Base-by-base conservation (phyloP, 1,284 basidiomycete genomes). In the Ceratobasidium sp. region DNA sequence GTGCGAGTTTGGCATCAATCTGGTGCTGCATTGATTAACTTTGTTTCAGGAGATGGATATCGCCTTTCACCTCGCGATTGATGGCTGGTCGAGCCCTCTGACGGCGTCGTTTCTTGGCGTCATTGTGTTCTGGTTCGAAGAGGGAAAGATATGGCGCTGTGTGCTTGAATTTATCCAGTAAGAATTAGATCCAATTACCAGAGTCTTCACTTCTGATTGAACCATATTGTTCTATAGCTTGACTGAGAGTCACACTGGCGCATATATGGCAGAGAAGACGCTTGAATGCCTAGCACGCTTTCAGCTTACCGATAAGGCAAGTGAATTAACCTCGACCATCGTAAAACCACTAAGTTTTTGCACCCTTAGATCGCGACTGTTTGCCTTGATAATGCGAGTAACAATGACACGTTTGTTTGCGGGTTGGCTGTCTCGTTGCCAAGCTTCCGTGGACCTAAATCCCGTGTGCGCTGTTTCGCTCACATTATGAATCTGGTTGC, bases 401-500 rank as follows among this genome's bases (percentile, higher is more conserved):
- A 57, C 50, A 67, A 67, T 26, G n/a, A 57, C 14, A 67, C 64
- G 44, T 38, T 67, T 16, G 26, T 46, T 1, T 21, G 13, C 21
- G 16, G 16, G 9, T 38, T 67, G 1, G 3, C 32, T 2, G 3
- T 14, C 30, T 8, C 30, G 11, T 18, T 67, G 13, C 64, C 64
- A 1, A 28, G 21, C 16, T 67, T 67, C 28, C 50, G 41, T 54
- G 64, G 64, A 18, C 18, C 64, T 32, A 28, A 38, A 18, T 3
- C 16, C 43, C 38, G 64, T 44, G 64, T 55, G 16, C 38, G 50
- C 7, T 67, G 64, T 21, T 38, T 55, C 1, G 50, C 64, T 7
- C 64, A 55, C 38, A 55, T 67, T n/a, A n/a, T 55, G 3, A 67
- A 67, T 43, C 43, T 55, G 18, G 55, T 67, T 49, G 64, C 64